phyloP scores from a whole-genome alignment of 495 filamentous ascomycete genomes.

The Aspergillus incahuasiensis region DNA sequence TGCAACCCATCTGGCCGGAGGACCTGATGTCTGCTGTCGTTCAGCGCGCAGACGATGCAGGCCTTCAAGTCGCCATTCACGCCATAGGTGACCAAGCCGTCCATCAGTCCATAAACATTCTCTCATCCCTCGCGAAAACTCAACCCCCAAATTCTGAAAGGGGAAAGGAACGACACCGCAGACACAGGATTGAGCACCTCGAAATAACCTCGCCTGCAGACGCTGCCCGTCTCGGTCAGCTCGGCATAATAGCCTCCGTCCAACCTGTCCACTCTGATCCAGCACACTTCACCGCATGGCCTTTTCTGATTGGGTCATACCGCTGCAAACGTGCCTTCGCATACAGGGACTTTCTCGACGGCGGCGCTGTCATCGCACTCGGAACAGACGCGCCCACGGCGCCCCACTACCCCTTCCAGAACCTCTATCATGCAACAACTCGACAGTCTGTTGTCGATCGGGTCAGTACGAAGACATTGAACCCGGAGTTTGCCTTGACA shows the following conservation, averaged over 20 bases:
- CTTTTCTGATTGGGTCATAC: conserved; percentile 45
- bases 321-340: conserved; percentile 53
- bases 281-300: conserved; percentile 55
- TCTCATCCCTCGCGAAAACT: conserved; percentile 20
- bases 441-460: conserved; percentile 47
- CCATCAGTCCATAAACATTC: conserved; percentile 49
- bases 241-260: conserved; percentile 56
- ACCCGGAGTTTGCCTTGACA: conserved; percentile 47
- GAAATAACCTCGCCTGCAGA: conserved; percentile 51
- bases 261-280: conserved; percentile 60
- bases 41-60: conserved; percentile 46
- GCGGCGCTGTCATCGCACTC: conserved; percentile 49
- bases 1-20: conserved; percentile 50
- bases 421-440: conserved; percentile 54
- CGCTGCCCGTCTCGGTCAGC: conserved; percentile 46
- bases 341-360: conserved; percentile 53
- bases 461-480: conserved; percentile 38
- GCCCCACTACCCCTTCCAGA: conserved; percentile 45
- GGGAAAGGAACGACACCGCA: neutral
- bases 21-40: conserved; percentile 50
- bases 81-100: conserved; percentile 61
- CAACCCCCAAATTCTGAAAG: neutral
- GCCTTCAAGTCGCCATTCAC: conserved; percentile 60
- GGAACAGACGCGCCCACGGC: conserved; percentile 58
- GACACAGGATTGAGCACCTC: conserved; percentile 58